Percentiles rank a stretch among this genome's conserved stretches.
phyloP scores from a whole-genome alignment of 2,329 filamentous ascomycete species.

The Balansia obtecta region DNA sequence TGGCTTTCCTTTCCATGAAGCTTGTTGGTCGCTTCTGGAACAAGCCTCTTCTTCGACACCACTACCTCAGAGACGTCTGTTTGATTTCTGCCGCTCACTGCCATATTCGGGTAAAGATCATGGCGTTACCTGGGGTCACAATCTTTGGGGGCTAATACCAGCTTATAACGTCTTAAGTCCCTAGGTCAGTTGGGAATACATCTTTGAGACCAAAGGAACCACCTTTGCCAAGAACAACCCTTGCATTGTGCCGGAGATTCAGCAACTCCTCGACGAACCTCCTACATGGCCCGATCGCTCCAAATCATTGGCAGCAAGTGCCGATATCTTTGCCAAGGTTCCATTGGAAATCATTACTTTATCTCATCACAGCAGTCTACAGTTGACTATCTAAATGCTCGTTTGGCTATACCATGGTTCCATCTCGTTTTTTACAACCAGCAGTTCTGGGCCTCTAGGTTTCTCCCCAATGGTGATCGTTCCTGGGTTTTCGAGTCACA shows the following conservation, averaged over 20 bases:
- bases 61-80: slow-evolving; percentile 5
- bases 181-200: no score
- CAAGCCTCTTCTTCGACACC: slow-evolving; percentile 1
- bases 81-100: slow-evolving; percentile 6
- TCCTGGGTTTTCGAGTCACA: slow-evolving; percentile 8
- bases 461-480: slow-evolving; percentile 6
- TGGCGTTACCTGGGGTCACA: slow-evolving; percentile 6
- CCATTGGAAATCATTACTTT: slow-evolving; percentile 5
- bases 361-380: slow-evolving; percentile 5
- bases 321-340: slow-evolving; percentile 3
- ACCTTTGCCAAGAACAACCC: slow-evolving; percentile 2
- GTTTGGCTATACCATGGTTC: slow-evolving; percentile 5
- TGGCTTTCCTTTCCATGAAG: slow-evolving; percentile 9
- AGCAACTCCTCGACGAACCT: slow-evolving; percentile 5
- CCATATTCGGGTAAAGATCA: background rate
- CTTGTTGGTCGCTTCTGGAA: slow-evolving; percentile 8
- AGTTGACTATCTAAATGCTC: slow-evolving; percentile 7
- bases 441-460: slow-evolving; percentile 8
- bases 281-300: background rate
- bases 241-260: slow-evolving; percentile 4
- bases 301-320: background rate
- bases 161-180: slow-evolving; percentile 4
- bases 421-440: slow-evolving; percentile 5
- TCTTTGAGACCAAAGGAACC: no score
- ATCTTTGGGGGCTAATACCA: slow-evolving; percentile 4